Percentiles rank a stretch among this genome's conserved stretches.
These are phyloP conservation scores for Durio zibethinus DNA, from an alignment of 345 rosid species.

Conservation along the genomic window DNA sequence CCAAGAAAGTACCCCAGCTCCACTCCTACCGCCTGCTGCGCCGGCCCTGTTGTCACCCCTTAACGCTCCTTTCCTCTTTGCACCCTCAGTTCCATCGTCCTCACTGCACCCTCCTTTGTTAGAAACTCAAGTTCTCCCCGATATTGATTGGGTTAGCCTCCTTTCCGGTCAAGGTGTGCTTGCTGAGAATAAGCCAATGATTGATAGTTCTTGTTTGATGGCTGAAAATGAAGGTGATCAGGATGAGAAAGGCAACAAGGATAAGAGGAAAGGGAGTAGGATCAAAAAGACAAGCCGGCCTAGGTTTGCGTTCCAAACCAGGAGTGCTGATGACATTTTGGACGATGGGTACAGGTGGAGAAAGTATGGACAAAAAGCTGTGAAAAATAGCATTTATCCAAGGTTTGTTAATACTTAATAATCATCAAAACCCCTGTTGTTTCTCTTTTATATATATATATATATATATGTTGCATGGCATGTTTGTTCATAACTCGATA, in stretches of 20 bases:
- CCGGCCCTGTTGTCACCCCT: slow-evolving; percentile 22
- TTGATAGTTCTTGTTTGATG: slow-evolving; percentile 14
- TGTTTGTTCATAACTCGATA: not conserved
- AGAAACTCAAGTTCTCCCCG: slow-evolving; percentile 26
- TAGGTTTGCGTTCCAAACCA: slow-evolving; percentile 64
- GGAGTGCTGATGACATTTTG: slow-evolving; percentile 60
- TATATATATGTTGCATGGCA: slow-evolving; percentile 11
- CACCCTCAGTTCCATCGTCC: slow-evolving; percentile 30
- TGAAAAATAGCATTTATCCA: slow-evolving; percentile 58
- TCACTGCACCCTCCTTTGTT: slow-evolving; percentile 22
- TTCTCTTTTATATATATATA: not conserved
- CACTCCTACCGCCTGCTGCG: slow-evolving; percentile 14
- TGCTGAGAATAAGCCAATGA: slow-evolving; percentile 2
- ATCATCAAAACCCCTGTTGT: not conserved
- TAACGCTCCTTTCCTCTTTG: slow-evolving; percentile 22
- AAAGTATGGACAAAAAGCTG: slow-evolving; percentile 67
- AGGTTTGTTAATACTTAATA: slow-evolving; percentile 57
- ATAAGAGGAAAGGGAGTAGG: slow-evolving; percentile 33
- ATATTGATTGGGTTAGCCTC: slow-evolving; percentile 52
- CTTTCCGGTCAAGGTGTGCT: slow-evolving; percentile 32
- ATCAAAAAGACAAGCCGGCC: slow-evolving; percentile 39
- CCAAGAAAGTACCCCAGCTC: slow-evolving; percentile 16
- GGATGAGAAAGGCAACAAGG: slow-evolving; percentile 23
- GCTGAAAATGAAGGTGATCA: slow-evolving; percentile 25
- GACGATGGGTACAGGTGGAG: slow-evolving; percentile 83